These are phyloP conservation scores for Rhizopus microsporus DNA, from an alignment of 371 early-diverging fungal species.

Conservation along the genomic window DNA sequence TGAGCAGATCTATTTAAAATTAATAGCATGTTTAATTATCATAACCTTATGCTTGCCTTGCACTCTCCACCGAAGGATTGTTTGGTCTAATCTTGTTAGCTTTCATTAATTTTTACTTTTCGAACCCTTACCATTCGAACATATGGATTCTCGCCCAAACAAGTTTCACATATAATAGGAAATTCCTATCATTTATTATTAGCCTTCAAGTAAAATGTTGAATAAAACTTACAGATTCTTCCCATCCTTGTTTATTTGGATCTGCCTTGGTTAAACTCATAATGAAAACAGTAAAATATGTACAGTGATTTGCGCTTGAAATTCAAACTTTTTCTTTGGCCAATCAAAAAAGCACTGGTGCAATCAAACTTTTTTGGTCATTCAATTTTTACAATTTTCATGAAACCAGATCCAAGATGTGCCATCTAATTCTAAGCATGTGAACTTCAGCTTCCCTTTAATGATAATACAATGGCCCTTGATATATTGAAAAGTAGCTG, in stretches of 20 bases:
- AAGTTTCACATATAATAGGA: conserved; percentile 94
- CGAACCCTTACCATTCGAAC: conserved; percentile 85
- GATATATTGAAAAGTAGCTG: no score
- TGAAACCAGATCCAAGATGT: no score
- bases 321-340: no score
- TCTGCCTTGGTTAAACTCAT: conserved; percentile 67
- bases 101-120: neutral
- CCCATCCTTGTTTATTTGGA: conserved; percentile 75
- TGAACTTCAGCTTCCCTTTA: no score
- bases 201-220: neutral
- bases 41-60: conserved; percentile 58
- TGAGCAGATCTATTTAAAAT: conserved; percentile 66
- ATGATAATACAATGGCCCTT: no score
- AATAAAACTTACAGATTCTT: conserved; percentile 59
- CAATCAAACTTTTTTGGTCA: no score
- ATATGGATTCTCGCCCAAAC: conserved; percentile 96
- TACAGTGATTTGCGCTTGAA: no score
- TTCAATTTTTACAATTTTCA: no score
- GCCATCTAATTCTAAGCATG: no score
- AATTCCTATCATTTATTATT: conserved; percentile 57
- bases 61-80: conserved; percentile 88
- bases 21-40: neutral
- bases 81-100: conserved; percentile 58
- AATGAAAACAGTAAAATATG: no score
- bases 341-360: no score